phyloP scores from a whole-genome alignment of 495 filamentous ascomycete species.

The Staphylotrichum longicolle region DNA sequence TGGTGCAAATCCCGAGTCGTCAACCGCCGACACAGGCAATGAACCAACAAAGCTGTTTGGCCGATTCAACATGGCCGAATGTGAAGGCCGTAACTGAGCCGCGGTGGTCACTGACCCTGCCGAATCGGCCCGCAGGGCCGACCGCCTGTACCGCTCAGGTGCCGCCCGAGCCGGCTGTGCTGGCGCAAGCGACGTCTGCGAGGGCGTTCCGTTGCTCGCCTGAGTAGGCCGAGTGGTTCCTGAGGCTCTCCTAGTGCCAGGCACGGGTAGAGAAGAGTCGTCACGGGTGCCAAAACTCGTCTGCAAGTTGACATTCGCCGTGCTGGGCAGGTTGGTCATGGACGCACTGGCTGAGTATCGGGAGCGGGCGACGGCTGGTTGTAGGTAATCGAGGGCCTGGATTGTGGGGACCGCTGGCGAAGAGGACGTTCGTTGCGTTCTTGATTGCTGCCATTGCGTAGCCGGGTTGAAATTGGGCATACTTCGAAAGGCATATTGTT shows the following conservation, averaged over 20 bases:
- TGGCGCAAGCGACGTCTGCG: slow-evolving; percentile 39
- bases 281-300: slow-evolving; percentile 29
- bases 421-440: slow-evolving; percentile 64
- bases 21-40: slow-evolving; percentile 40
- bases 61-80: slow-evolving; percentile 36
- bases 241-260: slow-evolving; percentile 28
- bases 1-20: slow-evolving; percentile 54
- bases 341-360: slow-evolving; percentile 62
- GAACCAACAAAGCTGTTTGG: slow-evolving; percentile 48
- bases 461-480: slow-evolving; percentile 65
- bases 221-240: slow-evolving; percentile 34
- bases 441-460: slow-evolving; percentile 63
- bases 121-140: slow-evolving; percentile 44
- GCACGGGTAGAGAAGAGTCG: slow-evolving; percentile 34
- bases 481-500: slow-evolving; percentile 82
- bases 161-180: slow-evolving; percentile 42
- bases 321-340: slow-evolving; percentile 42
- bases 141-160: slow-evolving; percentile 56
- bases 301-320: slow-evolving; percentile 21
- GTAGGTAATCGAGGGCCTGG: slow-evolving; percentile 46
- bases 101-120: slow-evolving; percentile 8
- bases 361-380: slow-evolving; percentile 46
- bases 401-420: slow-evolving; percentile 61
- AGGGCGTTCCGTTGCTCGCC: slow-evolving; percentile 29
- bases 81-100: slow-evolving; percentile 6